Evolutionary conservation across 208 protist species (phyloP).

Genomic region (Tritrichomonas foetus): DNA sequence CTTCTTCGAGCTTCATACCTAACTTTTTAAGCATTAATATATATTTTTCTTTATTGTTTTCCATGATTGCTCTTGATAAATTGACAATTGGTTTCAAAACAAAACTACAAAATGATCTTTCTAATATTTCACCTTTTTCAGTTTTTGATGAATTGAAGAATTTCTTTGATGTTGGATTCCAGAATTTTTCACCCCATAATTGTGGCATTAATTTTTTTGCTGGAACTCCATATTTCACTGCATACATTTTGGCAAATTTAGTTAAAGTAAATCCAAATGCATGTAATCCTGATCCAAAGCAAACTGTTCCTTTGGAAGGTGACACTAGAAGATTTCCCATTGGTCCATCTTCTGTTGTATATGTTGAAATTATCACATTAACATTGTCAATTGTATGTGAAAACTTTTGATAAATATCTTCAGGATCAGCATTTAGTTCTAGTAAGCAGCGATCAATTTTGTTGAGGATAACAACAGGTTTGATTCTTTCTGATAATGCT

Average conservation of each 20-base stretch:
- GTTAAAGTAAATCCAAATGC: conserved; percentile 96
- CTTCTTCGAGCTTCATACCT: conserved; percentile 65
- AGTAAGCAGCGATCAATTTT: conserved; percentile 93
- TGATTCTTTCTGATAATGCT: conserved; percentile 91
- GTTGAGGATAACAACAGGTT: conserved; percentile 97
- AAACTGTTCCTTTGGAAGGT: conserved; percentile 81
- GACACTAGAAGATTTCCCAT: conserved; percentile 79
- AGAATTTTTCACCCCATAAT: conserved; percentile 98
- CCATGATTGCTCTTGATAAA: conserved; percentile 85
- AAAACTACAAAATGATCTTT: conserved; percentile 86
- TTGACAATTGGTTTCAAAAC: conserved; percentile 92
- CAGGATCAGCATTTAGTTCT: conserved; percentile 79
- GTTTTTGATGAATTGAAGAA: conserved; percentile 63
- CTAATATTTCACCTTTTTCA: not conserved
- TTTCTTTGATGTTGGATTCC: conserved; percentile 77
- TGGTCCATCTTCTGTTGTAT: conserved; percentile 60
- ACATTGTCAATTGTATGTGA: conserved; percentile 74
- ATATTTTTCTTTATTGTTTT: conserved; percentile 78
- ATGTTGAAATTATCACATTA: conserved; percentile 94
- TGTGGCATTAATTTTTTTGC: conserved; percentile 72
- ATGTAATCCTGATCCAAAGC: conserved; percentile 95
- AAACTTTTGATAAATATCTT: conserved; percentile 73
- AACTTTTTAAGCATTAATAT: conserved; percentile 82
- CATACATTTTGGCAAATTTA: conserved; percentile 82
- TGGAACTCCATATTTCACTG: conserved; percentile 82